These are phyloP conservation scores for Fabrea salina DNA, from an alignment of 169 alveolate genomes.

Conservation along the genomic window DNA sequence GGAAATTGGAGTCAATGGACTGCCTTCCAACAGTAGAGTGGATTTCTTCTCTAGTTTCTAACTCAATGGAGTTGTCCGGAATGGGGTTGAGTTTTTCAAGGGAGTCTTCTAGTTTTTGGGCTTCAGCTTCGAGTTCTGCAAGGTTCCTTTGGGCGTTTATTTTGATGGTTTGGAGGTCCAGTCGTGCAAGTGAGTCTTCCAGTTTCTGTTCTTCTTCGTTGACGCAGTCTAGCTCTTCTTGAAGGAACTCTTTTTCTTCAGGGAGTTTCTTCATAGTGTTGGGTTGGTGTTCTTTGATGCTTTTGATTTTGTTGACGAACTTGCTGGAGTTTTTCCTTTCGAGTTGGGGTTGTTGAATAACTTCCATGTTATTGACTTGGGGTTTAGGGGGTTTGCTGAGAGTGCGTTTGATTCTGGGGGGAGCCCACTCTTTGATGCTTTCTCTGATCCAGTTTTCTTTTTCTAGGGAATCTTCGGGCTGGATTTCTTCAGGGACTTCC, in stretches of 20 bases:
- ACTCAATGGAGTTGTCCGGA: not conserved
- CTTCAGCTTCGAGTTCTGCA: not conserved
- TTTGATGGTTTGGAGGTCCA: not conserved
- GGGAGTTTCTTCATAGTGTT: not conserved
- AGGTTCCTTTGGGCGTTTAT: not conserved
- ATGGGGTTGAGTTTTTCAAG: not conserved
- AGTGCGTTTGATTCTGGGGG: not conserved
- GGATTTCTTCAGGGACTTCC: not conserved
- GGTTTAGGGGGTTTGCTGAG: not conserved
- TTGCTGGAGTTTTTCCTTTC: not conserved
- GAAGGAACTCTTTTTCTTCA: not conserved
- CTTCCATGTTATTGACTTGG: not conserved
- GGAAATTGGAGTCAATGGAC: no score
- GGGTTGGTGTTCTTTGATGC: not conserved
- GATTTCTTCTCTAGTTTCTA: not conserved
- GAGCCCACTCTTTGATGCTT: slow-evolving; percentile 33
- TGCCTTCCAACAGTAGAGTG: no score
- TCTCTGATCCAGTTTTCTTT: slow-evolving; percentile 15
- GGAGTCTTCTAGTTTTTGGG: slow-evolving; percentile 19
- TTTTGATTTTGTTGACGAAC: not conserved
- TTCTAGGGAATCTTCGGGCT: not conserved
- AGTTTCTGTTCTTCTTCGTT: slow-evolving; percentile 20
- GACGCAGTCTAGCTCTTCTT: slow-evolving; percentile 20
- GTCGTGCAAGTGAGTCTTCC: slow-evolving; percentile 25
- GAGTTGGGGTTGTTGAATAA: not conserved